Evolutionary conservation across 78 protist species (phyloP).

Genomic region (Speleostelium caveatum): DNA sequence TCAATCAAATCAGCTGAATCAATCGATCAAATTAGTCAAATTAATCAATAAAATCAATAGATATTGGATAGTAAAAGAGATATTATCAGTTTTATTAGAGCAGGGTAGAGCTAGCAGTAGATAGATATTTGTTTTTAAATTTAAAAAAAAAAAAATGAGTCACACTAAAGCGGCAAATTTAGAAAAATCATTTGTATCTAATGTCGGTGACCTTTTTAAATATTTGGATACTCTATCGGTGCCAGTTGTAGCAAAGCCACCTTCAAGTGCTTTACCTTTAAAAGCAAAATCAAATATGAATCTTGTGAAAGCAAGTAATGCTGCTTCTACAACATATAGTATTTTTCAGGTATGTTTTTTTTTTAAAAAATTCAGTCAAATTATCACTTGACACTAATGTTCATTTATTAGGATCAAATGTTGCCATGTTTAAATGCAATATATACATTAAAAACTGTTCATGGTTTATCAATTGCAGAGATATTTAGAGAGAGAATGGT

Average conservation of each 20-base stretch:
- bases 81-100: background rate
- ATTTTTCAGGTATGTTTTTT: constrained; percentile 54
- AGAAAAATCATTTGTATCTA: constrained; percentile 51
- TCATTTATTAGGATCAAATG: constrained; percentile 59
- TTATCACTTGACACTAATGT: too few species aligned
- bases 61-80: background rate
- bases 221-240: constrained; percentile 43
- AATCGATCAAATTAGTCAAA: too few species aligned
- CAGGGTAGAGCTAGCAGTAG: background rate
- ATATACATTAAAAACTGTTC: constrained; percentile 20
- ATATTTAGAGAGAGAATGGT: constrained; percentile 71
- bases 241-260: background rate
- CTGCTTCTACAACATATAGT: constrained; percentile 17
- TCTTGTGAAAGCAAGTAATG: background rate
- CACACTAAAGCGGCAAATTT: constrained; percentile 36
- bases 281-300: constrained; percentile 9
- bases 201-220: constrained; percentile 51
- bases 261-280: background rate
- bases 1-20: too few species aligned
- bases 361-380: too few species aligned
- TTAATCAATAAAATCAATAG: background rate
- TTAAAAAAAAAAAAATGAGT: constrained; percentile 22
- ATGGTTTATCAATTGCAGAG: constrained; percentile 43
- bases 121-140: too few species aligned
- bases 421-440: constrained; percentile 76